Conservation (phyloP, 257 asterid genomes). For the Verbena officinalis region DNA sequence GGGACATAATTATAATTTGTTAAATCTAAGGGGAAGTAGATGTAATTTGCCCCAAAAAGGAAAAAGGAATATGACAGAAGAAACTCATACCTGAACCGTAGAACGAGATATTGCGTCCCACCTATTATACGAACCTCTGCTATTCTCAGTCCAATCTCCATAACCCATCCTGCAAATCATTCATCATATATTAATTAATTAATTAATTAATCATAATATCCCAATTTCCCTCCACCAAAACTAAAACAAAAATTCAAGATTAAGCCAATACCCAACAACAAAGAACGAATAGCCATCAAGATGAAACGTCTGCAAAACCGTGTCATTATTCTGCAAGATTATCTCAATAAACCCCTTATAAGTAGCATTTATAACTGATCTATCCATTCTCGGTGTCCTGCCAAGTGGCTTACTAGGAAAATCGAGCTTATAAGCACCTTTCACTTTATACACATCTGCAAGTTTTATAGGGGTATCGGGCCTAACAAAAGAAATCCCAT, state of each 20-base stretch:
- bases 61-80: too few species aligned
- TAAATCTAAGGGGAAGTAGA: too few species aligned
- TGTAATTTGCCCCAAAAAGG: too few species aligned
- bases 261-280: slow-evolving; percentile 67
- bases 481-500: slow-evolving; percentile 69
- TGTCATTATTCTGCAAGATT: slow-evolving; percentile 74
- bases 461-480: slow-evolving; percentile 75
- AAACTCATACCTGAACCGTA: slow-evolving; percentile 63
- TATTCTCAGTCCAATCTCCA: slow-evolving; percentile 85
- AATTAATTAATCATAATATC: slow-evolving; percentile 34
- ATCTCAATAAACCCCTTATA: slow-evolving; percentile 83
- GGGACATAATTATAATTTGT: too few species aligned
- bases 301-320: slow-evolving; percentile 72
- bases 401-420: slow-evolving; percentile 65
- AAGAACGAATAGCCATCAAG: slow-evolving; percentile 85
- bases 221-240: too few species aligned
- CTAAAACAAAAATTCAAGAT: slow-evolving; percentile 1
- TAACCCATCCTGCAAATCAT: slow-evolving; percentile 62
- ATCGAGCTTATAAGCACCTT: slow-evolving; percentile 77
- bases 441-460: slow-evolving; percentile 60
- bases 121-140: slow-evolving; percentile 69
- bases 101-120: slow-evolving; percentile 92
- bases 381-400: slow-evolving; percentile 56
- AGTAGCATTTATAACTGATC: slow-evolving; percentile 67
- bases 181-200: background rate